phyloP scores from a whole-genome alignment of 306 rosid genomes.

The Mimosa bimucronata region DNA sequence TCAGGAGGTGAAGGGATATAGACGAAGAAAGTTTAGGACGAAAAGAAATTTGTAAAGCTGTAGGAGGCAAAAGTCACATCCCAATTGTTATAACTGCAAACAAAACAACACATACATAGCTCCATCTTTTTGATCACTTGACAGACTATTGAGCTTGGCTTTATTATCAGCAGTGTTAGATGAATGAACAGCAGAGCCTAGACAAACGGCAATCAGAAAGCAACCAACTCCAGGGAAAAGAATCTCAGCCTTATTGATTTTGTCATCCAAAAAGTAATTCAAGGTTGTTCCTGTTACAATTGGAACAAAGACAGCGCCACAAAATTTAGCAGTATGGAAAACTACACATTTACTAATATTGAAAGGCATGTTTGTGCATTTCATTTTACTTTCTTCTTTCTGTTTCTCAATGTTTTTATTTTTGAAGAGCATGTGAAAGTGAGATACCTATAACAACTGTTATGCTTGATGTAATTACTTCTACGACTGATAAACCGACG shows the following conservation, averaged over 20 bases:
- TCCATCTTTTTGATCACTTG: constrained; percentile 41
- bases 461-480: constrained; percentile 82
- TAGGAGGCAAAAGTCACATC: background rate
- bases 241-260: constrained; percentile 78
- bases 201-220: constrained; percentile 85
- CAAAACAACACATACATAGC: constrained; percentile 50
- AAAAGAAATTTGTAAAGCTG: too few relatives aligned
- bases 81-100: background rate
- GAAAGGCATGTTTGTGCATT: constrained; percentile 1
- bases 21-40: background rate
- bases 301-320: constrained; percentile 5
- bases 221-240: constrained; percentile 93
- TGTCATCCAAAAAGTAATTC: constrained; percentile 85
- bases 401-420: background rate
- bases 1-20: background rate
- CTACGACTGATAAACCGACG: constrained; percentile 87
- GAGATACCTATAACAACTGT: constrained; percentile 82
- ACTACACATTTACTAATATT: constrained; percentile 14
- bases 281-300: constrained; percentile 74
- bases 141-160: constrained; percentile 56
- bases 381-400: background rate
- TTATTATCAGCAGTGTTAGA: constrained; percentile 84
- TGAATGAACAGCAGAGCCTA: constrained; percentile 84
- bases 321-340: constrained; percentile 15
- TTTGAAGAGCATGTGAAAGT: constrained; percentile 3